Evolutionary conservation across 2,329 filamentous ascomycete species (phyloP).

Genomic region (Venturia carpophila): DNA sequence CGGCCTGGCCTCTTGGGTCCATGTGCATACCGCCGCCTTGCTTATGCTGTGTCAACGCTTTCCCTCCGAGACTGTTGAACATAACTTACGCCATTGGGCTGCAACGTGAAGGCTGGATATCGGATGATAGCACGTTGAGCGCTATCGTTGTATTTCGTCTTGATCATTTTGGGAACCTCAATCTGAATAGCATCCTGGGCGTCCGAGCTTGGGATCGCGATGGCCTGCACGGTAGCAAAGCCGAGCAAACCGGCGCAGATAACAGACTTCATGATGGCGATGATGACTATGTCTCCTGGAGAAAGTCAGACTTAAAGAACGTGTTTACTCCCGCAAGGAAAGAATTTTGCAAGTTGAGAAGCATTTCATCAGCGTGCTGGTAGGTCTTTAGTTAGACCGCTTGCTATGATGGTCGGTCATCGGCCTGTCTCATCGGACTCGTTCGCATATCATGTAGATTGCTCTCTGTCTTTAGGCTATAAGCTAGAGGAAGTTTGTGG

Average conservation of each 20-base stretch:
- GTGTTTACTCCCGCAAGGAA: not conserved
- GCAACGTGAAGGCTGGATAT: constrained; percentile 10
- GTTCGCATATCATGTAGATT: constrained; percentile 9
- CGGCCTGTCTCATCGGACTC: not conserved
- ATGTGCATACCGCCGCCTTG: constrained; percentile 3
- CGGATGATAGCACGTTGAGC: constrained; percentile 14
- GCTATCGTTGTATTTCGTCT: constrained; percentile 5
- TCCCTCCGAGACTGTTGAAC: not conserved
- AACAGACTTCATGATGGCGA: not conserved
- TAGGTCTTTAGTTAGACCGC: not conserved
- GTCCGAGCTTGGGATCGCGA: not conserved
- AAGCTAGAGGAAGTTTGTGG: not conserved
- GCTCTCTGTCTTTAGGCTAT: not conserved
- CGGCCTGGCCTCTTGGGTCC: constrained; percentile 15
- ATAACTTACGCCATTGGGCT: constrained; percentile 11
- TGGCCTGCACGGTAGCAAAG: constrained; percentile 14
- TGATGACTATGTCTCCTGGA: too few species aligned
- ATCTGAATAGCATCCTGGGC: not conserved
- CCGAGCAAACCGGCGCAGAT: not conserved
- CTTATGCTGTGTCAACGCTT: not conserved
- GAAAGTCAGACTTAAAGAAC: not conserved
- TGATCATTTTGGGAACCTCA: constrained; percentile 13
- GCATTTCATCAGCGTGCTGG: not conserved
- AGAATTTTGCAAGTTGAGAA: too few species aligned
- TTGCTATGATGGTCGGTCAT: not conserved